Percentiles rank a stretch among this genome's conserved stretches.
These are phyloP conservation scores for Bipolaris gigantea DNA, from an alignment of 2,329 filamentous ascomycete genomes.

Conservation along the genomic window DNA sequence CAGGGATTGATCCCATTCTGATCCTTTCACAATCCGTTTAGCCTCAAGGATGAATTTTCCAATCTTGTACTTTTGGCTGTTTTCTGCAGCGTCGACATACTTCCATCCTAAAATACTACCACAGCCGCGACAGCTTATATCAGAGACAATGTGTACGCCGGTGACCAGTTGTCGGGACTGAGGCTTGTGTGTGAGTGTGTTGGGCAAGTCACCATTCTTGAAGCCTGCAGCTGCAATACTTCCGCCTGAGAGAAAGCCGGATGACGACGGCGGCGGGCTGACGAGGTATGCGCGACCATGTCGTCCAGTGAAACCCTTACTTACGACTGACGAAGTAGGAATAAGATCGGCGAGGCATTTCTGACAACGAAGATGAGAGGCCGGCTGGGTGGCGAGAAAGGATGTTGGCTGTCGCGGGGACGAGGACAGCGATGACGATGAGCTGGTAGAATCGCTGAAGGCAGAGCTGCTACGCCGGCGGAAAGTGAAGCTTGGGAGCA, in stretches of 20 bases:
- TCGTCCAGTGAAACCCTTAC: slow-evolving; percentile 66
- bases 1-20: slow-evolving; percentile 55
- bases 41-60: slow-evolving; percentile 69
- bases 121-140: slow-evolving; percentile 61
- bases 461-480: slow-evolving; percentile 49
- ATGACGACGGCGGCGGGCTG: slow-evolving; percentile 47
- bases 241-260: slow-evolving; percentile 21
- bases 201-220: slow-evolving; percentile 52
- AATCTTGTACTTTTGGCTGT: slow-evolving; percentile 64
- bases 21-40: slow-evolving; percentile 54
- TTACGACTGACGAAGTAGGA: slow-evolving; percentile 62
- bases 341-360: slow-evolving; percentile 63
- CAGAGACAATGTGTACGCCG: slow-evolving; percentile 63
- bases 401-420: slow-evolving; percentile 29
- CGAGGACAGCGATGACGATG: slow-evolving; percentile 23
- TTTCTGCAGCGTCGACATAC: slow-evolving; percentile 64
- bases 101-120: slow-evolving; percentile 65
- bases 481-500: slow-evolving; percentile 43
- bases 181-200: slow-evolving; percentile 60
- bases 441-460: slow-evolving; percentile 33
- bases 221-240: slow-evolving; percentile 12
- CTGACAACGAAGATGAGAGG: slow-evolving; percentile 61
- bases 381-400: slow-evolving; percentile 39
- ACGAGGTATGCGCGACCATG: slow-evolving; percentile 67
- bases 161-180: slow-evolving; percentile 64